Conservation (phyloP, 2,329 filamentous ascomycete species). For the Claviceps sp. region DNA sequence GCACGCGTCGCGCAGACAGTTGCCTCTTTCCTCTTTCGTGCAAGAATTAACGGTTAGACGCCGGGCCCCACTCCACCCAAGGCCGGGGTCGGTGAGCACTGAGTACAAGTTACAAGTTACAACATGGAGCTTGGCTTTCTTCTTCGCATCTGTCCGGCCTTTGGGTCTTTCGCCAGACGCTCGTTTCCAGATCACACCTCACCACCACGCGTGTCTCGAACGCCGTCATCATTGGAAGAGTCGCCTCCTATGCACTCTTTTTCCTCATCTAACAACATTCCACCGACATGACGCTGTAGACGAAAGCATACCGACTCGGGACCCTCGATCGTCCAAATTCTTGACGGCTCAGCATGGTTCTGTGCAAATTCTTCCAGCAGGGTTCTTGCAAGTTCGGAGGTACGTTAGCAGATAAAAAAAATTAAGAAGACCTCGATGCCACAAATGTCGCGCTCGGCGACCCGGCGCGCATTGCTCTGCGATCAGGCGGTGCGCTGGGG, state of each 20-base stretch:
- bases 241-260: not conserved
- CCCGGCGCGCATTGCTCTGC: not conserved
- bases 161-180: no score
- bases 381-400: constrained; percentile 39
- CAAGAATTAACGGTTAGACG: no score
- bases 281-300: constrained; percentile 5
- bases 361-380: constrained; percentile 37
- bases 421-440: not conserved
- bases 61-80: no score
- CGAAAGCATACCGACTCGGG: not conserved
- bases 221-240: not conserved
- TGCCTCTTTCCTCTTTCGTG: no score
- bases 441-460: not conserved
- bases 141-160: no score
- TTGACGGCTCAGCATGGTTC: constrained; percentile 17
- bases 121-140: no score
- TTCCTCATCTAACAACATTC: not conserved
- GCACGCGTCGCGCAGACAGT: no score
- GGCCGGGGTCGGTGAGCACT: no score
- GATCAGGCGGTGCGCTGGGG: not conserved
- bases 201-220: no score
- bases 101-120: no score
- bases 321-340: not conserved
- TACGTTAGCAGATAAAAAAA: not conserved
- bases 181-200: no score